Evolutionary conservation across 2,329 filamentous ascomycete genomes (phyloP).

Genomic region (Aspergillus sp.): DNA sequence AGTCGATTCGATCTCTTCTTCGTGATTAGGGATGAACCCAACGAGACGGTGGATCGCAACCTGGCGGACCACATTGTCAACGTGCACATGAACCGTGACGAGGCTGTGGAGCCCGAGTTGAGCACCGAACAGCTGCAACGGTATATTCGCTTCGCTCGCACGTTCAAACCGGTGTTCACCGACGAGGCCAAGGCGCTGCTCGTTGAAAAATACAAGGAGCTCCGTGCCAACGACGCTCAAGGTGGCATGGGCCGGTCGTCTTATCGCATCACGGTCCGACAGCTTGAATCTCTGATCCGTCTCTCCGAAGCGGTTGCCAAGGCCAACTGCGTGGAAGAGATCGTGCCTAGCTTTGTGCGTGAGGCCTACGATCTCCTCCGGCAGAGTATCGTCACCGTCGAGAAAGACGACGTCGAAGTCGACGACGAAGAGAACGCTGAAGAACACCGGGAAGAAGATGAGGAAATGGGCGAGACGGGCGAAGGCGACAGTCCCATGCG

Average conservation of each 20-base stretch:
- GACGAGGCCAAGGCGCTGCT: slow-evolving; percentile 81
- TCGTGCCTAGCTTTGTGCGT: slow-evolving; percentile 78
- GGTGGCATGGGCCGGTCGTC: slow-evolving; percentile 92
- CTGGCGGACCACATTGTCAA: slow-evolving; percentile 92
- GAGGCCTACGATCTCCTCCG: slow-evolving; percentile 90
- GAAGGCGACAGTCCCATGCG: slow-evolving; percentile 56
- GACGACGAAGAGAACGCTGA: slow-evolving; percentile 69
- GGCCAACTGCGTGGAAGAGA: slow-evolving; percentile 91
- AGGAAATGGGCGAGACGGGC: slow-evolving; percentile 51
- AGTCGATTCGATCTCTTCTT: slow-evolving; percentile 99
- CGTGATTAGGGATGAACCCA: slow-evolving; percentile 94
- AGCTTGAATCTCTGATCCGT: slow-evolving; percentile 93
- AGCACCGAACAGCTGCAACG: slow-evolving; percentile 94
- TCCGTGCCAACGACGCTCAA: slow-evolving; percentile 88
- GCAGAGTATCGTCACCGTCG: slow-evolving; percentile 95
- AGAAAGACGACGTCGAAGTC: slow-evolving; percentile 95
- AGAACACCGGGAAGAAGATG: slow-evolving; percentile 48
- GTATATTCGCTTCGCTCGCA: slow-evolving; percentile 93
- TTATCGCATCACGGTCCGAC: slow-evolving; percentile 95
- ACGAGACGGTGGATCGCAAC: slow-evolving; percentile 85
- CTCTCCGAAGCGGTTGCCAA: slow-evolving; percentile 97
- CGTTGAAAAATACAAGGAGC: slow-evolving; percentile 92
- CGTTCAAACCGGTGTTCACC: slow-evolving; percentile 90
- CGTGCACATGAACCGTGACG: slow-evolving; percentile 89
- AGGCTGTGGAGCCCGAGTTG: slow-evolving; percentile 87